phyloP scores from a whole-genome alignment of 2,329 filamentous ascomycete genomes.

The Didymella sp. region DNA sequence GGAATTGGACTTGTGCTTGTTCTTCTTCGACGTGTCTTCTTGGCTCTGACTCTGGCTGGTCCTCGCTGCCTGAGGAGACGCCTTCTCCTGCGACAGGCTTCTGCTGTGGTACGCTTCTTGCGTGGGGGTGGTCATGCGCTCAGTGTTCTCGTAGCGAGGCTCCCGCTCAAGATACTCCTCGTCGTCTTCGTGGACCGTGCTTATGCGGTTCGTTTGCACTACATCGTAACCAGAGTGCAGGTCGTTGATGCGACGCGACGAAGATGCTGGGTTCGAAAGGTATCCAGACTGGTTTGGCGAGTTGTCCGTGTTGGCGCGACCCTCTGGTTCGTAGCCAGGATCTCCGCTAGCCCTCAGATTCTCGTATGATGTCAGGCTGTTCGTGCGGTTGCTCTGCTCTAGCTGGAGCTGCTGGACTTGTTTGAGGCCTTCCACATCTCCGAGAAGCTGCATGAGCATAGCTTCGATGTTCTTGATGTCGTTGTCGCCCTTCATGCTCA shows the following conservation, averaged over 20 bases:
- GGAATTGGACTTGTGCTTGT: constrained; percentile 86
- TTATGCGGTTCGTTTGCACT: constrained; percentile 77
- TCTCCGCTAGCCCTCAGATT: constrained; percentile 74
- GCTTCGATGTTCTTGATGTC: constrained; percentile 79
- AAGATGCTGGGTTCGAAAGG: constrained; percentile 65
- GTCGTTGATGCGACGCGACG: constrained; percentile 53
- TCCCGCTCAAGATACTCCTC: constrained; percentile 74
- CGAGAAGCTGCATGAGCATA: constrained; percentile 83
- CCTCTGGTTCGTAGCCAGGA: constrained; percentile 81
- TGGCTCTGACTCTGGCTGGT: constrained; percentile 63
- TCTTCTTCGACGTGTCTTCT: constrained; percentile 77
- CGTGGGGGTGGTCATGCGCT: constrained; percentile 67
- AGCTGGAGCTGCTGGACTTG: constrained; percentile 46
- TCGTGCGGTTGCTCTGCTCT: constrained; percentile 45
- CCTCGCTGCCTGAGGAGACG: constrained; percentile 62
- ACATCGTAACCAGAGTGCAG: constrained; percentile 60
- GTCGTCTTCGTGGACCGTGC: constrained; percentile 82
- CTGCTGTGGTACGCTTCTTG: constrained; percentile 56
- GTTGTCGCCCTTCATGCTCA: constrained; percentile 85
- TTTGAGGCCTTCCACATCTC: constrained; percentile 78
- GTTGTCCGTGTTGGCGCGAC: constrained; percentile 76
- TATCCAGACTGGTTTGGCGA: constrained; percentile 79
- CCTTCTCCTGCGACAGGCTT: constrained; percentile 44
- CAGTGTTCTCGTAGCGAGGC: constrained; percentile 65
- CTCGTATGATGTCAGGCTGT: constrained; percentile 72